These are phyloP conservation scores for Yueomyces sp. DNA, from an alignment of 805 yeast species.

Conservation along the genomic window DNA sequence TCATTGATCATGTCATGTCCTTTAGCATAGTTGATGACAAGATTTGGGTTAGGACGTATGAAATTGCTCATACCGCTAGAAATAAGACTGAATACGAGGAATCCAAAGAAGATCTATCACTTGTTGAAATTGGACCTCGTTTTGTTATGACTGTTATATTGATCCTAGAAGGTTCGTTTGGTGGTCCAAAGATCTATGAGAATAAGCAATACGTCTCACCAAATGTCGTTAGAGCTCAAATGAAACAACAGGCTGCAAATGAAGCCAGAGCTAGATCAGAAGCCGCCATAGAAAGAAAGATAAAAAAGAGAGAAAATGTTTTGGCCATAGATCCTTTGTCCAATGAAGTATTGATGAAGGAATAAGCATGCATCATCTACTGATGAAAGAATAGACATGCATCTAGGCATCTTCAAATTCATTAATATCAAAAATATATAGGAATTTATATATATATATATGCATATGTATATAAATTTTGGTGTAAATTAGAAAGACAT, in stretches of 20 bases:
- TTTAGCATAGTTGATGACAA: slow-evolving; percentile 86
- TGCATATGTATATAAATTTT: too few relatives aligned
- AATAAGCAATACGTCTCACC: slow-evolving; percentile 96
- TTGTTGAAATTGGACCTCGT: slow-evolving; percentile 95
- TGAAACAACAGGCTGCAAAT: slow-evolving; percentile 64
- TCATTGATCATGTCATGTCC: slow-evolving; percentile 88
- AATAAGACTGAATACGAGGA: slow-evolving; percentile 40
- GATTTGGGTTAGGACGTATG: slow-evolving; percentile 92
- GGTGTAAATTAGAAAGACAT: too few relatives aligned
- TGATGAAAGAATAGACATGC: not conserved
- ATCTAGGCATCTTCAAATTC: not conserved
- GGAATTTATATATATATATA: not conserved
- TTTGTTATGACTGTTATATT: slow-evolving; percentile 86
- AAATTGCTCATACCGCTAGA: slow-evolving; percentile 53
- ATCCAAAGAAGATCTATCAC: slow-evolving; percentile 46
- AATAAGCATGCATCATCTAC: slow-evolving; percentile 2
- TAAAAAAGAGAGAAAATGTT: slow-evolving; percentile 62
- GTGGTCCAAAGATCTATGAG: slow-evolving; percentile 95
- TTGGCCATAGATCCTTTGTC: slow-evolving; percentile 73
- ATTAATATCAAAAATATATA: too few relatives aligned
- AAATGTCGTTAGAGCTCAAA: slow-evolving; percentile 84
- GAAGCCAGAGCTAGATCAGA: slow-evolving; percentile 69
- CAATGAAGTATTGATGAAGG: slow-evolving; percentile 61
- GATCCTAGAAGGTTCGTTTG: slow-evolving; percentile 89
- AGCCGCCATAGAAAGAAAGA: slow-evolving; percentile 62